phyloP scores from a whole-genome alignment of 768 basidiomycete genomes.

The Stropharia rugosoannulata region DNA sequence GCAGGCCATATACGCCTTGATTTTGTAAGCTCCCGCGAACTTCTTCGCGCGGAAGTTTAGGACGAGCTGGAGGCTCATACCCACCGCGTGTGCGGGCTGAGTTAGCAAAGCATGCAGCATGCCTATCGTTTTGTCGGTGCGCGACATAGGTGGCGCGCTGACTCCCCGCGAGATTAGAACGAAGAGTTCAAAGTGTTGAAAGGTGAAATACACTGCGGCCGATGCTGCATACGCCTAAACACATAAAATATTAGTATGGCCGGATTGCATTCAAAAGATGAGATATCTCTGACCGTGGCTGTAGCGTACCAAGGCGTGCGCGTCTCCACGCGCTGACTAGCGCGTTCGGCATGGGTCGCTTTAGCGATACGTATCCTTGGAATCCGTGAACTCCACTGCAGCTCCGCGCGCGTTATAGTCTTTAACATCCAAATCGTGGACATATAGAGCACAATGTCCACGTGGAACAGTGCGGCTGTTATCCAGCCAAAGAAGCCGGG shows the following conservation, averaged over 20 bases:
- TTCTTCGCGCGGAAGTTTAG: neutral
- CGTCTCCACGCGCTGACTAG: slow-evolving; percentile 17
- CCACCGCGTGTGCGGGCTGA: neutral
- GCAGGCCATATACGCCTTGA: too few species aligned
- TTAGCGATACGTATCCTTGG: slow-evolving; percentile 18
- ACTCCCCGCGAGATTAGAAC: neutral
- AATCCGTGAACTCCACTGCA: slow-evolving; percentile 12
- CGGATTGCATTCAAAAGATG: neutral
- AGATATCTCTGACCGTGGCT: neutral
- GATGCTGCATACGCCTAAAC: neutral
- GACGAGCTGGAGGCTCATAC: neutral
- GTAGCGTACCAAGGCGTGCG: neutral
- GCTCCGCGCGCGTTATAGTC: slow-evolving; percentile 21
- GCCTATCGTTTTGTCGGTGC: neutral
- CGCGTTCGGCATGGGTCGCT: slow-evolving; percentile 29
- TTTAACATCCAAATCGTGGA: slow-evolving; percentile 26
- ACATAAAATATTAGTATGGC: neutral
- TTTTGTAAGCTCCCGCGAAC: neutral
- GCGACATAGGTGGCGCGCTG: neutral
- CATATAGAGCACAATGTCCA: neutral
- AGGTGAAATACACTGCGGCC: neutral
- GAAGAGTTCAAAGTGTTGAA: neutral
- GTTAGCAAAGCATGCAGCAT: neutral
- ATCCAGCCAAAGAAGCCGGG: neutral
- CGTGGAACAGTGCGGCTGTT: neutral